A percentile compares a stretch with the other conserved stretches of the same genome.
phyloP scores from a whole-genome alignment of 176 grass and related monocot genomes.

The bread wheat (Triticum aestivum) region DNA sequence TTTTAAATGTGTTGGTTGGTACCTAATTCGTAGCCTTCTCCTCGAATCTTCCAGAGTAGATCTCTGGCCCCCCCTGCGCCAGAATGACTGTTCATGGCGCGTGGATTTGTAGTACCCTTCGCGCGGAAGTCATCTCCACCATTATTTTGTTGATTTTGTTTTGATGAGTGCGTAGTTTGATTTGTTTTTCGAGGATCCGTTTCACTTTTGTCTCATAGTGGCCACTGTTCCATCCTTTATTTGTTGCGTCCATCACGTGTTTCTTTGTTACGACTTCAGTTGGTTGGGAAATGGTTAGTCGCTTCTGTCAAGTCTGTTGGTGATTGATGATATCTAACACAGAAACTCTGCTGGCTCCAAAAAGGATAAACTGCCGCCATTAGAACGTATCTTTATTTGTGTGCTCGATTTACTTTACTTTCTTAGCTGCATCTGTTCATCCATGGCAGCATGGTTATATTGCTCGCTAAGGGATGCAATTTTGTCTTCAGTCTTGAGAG shows the following conservation, averaged over 20 bases:
- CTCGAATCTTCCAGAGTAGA: conserved; percentile 30
- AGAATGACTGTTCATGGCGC: background rate
- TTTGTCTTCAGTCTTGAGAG: background rate
- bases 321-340: background rate
- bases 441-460: too few species aligned
- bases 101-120: background rate
- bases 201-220: conserved; percentile 25
- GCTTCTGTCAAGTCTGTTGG: background rate
- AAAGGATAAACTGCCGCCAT: background rate
- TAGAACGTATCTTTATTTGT: background rate
- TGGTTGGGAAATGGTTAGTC: background rate
- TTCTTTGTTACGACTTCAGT: background rate
- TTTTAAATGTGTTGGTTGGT: background rate
- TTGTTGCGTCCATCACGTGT: background rate
- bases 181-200: background rate
- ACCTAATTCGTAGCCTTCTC: background rate
- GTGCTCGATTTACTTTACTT: background rate
- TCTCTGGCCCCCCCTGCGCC: background rate
- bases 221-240: background rate
- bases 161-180: background rate
- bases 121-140: background rate
- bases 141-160: background rate
- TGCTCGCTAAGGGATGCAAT: background rate
- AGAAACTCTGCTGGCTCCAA: background rate
- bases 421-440: background rate